phyloP scores from a whole-genome alignment of 257 asterid genomes.

The Mitragyna speciosa region DNA sequence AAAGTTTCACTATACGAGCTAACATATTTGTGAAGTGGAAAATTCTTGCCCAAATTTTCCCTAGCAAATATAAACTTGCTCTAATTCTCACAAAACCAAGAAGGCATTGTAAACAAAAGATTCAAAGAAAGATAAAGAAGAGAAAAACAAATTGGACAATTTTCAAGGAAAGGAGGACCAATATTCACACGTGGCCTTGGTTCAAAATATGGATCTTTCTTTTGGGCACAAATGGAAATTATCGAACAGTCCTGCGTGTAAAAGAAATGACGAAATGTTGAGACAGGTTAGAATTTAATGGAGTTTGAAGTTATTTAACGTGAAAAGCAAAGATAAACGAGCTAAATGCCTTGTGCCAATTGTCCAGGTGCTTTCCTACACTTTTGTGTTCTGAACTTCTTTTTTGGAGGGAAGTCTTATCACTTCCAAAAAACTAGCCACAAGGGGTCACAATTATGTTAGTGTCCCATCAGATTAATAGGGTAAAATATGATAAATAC shows the following conservation, averaged over 20 bases:
- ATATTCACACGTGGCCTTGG: not conserved
- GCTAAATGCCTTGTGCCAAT: conserved; percentile 1
- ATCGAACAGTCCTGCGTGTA: too few relatives aligned
- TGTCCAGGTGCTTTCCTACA: conserved; percentile 13
- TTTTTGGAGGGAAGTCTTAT: not conserved
- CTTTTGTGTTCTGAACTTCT: conserved; percentile 15
- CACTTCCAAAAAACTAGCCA: not conserved
- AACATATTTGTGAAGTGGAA: not conserved
- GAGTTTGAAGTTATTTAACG: conserved; percentile 1
- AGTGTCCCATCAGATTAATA: too few relatives aligned
- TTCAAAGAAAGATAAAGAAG: not conserved
- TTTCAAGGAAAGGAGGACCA: not conserved
- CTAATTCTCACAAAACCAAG: not conserved
- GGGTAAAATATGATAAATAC: too few relatives aligned
- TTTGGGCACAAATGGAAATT: too few relatives aligned
- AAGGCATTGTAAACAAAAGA: not conserved
- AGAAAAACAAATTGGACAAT: not conserved
- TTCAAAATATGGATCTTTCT: conserved; percentile 11
- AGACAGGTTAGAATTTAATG: too few relatives aligned
- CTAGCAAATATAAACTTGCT: not conserved
- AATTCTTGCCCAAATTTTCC: not conserved
- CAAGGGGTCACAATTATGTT: not conserved
- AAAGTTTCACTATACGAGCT: not conserved
- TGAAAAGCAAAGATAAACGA: conserved; percentile 13
- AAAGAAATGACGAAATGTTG: too few relatives aligned